Evolutionary conservation across 129 eudicot genomes (phyloP), one percentile per base, ranked within the genome.

Genomic region (Flaveria brownii): DNA sequence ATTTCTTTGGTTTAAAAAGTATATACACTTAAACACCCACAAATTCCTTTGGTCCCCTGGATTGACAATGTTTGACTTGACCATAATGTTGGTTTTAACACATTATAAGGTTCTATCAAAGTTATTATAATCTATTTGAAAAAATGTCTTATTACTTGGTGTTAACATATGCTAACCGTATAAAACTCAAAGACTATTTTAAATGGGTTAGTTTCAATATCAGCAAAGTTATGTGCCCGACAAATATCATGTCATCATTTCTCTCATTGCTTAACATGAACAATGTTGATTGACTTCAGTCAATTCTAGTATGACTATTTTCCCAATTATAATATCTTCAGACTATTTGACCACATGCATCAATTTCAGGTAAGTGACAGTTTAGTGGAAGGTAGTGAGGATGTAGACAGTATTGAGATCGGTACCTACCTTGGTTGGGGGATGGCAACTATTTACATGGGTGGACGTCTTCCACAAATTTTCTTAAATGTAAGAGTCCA

Each of bases 381-480:
- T 70, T 68, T 70, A 39, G 23, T 59, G 71, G 54, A 70, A 36
- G 84, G 68, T 55, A 76, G 68, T 66, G 76, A 81, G 73, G 78
- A 69, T 42, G 72, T 20, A 2, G 78, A 54, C 30, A 76, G 72
- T 75, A 74, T 76, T 67, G 84, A 85, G 57, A 75, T 92, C 55
- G 97, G 91, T 57, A 78, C 86, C 60, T 78, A 67, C 55, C 84
- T 92, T 74, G 97, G 97, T 75, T 92, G 97, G 97, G 92, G 91
- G 73, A 92, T 92, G 97, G 86, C 97, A 54, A 85, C 88, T 70
- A 87, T 92, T 62, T 92, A 92, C 84, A 62, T 92, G 84, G 92
- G 97, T 68, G 96, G 93, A 66, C 96, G 97, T 61, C 84, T 92
- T 49, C 96, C 97, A 26, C 97, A 92, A 75, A 87, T 92, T 65